Conservation (phyloP, 768 basidiomycete genomes). For the Phaeolepiota aurea region DNA sequence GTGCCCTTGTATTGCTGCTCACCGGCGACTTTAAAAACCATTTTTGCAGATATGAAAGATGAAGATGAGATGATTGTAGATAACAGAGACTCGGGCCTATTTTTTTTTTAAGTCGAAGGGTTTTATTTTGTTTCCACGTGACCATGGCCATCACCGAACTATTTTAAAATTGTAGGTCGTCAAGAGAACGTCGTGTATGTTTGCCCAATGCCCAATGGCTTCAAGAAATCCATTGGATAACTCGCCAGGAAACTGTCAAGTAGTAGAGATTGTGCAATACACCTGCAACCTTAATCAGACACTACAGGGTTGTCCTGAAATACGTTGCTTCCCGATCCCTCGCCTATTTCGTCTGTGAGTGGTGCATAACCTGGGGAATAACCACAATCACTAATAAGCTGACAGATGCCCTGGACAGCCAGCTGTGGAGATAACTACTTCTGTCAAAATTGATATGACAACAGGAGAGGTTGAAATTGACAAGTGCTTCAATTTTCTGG, state of each 20-base stretch:
- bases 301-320: constrained; percentile 14
- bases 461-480: constrained; percentile 42
- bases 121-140: constrained; percentile 28
- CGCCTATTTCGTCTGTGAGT: constrained; percentile 68
- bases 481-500: not conserved
- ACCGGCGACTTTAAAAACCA: constrained; percentile 93
- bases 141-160: constrained; percentile 7
- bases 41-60: constrained; percentile 28
- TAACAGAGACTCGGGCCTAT: constrained; percentile 8
- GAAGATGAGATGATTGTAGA: constrained; percentile 15
- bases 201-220: no score
- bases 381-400: constrained; percentile 3
- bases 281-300: constrained; percentile 39
- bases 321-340: constrained; percentile 66
- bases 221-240: no score
- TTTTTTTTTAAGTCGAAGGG: constrained; percentile 26
- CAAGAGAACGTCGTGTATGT: no score
- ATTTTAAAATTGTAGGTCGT: not conserved
- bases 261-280: constrained; percentile 70
- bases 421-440: constrained; percentile 62
- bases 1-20: constrained; percentile 10
- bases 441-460: constrained; percentile 35
- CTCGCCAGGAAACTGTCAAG: constrained; percentile 30
- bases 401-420: constrained; percentile 58
- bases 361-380: constrained; percentile 1